Evolutionary conservation across 805 yeast genomes (phyloP).

Genomic region (Hanseniaspora taiwanica): DNA sequence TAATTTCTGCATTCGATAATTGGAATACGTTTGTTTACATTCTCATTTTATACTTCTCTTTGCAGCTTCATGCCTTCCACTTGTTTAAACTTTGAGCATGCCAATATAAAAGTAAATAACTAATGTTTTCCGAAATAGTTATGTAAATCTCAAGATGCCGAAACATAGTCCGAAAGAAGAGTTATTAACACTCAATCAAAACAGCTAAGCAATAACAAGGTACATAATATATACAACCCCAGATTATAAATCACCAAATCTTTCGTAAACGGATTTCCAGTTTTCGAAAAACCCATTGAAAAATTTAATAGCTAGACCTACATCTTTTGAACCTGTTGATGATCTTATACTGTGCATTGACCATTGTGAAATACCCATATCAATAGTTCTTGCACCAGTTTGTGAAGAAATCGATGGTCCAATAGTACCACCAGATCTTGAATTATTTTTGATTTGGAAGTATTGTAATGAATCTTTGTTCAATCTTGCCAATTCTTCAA

Average conservation of each 20-base stretch:
- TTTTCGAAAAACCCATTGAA: constrained; percentile 54
- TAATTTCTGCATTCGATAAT: no score
- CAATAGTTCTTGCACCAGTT: constrained; percentile 67
- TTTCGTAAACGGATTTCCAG: constrained; percentile 50
- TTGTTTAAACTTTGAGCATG: no score
- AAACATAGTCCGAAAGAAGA: no score
- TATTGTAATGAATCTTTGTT: constrained; percentile 60
- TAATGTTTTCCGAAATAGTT: no score
- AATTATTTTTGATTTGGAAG: constrained; percentile 77
- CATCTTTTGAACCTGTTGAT: constrained; percentile 62
- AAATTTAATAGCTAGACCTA: constrained; percentile 60
- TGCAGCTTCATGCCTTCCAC: no score
- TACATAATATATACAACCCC: neutral
- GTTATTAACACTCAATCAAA: neutral
- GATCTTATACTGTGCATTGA: constrained; percentile 85
- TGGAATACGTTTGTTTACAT: no score
- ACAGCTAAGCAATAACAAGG: neutral
- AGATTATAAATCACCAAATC: constrained; percentile 34
- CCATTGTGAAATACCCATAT: constrained; percentile 70
- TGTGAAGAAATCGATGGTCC: constrained; percentile 57
- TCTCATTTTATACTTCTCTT: no score
- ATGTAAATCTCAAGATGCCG: no score
- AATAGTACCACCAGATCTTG: constrained; percentile 80
- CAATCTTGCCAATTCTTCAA: constrained; percentile 52
- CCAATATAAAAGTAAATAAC: no score